phyloP scores from a whole-genome alignment of 139 green algal species.

The Chlamydomonas asymmetrica region DNA sequence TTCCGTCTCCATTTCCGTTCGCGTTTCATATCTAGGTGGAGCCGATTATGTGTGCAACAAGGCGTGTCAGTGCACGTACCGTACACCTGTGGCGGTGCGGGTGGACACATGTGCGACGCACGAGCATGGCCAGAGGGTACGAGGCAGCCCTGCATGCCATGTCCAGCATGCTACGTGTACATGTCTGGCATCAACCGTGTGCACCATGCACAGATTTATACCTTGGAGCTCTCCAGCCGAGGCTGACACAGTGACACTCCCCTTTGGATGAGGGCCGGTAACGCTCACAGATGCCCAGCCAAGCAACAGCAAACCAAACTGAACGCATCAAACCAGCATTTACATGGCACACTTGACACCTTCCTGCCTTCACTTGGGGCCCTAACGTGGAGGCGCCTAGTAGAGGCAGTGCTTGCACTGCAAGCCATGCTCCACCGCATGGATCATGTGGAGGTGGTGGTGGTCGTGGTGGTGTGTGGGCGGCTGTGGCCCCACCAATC shows the following conservation, averaged over 20 bases:
- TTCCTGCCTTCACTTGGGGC: background rate
- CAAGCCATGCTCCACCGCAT: background rate
- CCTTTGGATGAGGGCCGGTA: background rate
- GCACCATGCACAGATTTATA: too few relatives aligned
- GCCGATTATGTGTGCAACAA: too few relatives aligned
- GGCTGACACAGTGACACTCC: too few relatives aligned
- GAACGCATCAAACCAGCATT: background rate
- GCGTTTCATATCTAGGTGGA: too few relatives aligned
- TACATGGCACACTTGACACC: background rate
- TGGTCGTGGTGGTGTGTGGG: background rate
- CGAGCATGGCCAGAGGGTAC: background rate
- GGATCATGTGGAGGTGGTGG: background rate
- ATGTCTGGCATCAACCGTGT: too few relatives aligned
- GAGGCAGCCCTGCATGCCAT: slow-evolving; percentile 6
- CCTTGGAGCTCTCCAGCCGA: too few relatives aligned
- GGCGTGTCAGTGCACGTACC: too few relatives aligned
- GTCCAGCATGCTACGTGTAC: too few relatives aligned
- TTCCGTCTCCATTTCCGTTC: too few relatives aligned
- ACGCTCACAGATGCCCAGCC: background rate
- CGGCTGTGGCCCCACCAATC: too few relatives aligned
- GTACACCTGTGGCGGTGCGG: too few relatives aligned
- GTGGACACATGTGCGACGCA: too few relatives aligned
- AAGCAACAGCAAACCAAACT: background rate
- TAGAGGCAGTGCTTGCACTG: background rate
- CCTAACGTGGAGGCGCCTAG: background rate